Evolutionary conservation across 2,329 filamentous ascomycete species (phyloP).

Genomic region (Fusarium anthophilum): DNA sequence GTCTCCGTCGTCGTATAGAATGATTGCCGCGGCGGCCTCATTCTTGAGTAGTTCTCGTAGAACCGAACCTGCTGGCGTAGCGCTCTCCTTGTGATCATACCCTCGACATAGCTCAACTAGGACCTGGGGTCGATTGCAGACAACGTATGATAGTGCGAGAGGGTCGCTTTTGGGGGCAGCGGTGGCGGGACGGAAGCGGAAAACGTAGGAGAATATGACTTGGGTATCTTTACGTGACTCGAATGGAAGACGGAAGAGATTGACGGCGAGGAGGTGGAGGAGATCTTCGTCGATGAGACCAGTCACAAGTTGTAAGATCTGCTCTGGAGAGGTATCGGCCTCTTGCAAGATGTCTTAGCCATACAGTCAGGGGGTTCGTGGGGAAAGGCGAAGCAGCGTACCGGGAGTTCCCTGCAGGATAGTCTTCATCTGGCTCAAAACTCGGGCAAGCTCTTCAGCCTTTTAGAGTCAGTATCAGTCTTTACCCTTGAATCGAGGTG

Average conservation of each 20-base stretch:
- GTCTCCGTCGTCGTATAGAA: constrained; percentile 89
- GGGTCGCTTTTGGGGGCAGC: constrained; percentile 77
- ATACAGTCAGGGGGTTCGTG: constrained; percentile 5
- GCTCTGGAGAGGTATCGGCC: constrained; percentile 84
- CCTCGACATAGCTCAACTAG: constrained; percentile 88
- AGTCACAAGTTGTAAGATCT: constrained; percentile 86
- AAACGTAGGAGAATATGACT: constrained; percentile 93
- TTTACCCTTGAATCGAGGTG: not conserved
- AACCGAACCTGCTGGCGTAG: constrained; percentile 89
- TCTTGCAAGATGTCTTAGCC: constrained; percentile 62
- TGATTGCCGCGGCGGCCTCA: constrained; percentile 88
- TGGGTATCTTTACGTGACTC: constrained; percentile 96
- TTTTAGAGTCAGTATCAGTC: constrained; percentile 48
- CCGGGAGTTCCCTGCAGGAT: constrained; percentile 93
- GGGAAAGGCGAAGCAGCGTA: constrained; percentile 51
- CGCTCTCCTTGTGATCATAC: constrained; percentile 90
- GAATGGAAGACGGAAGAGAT: constrained; percentile 88
- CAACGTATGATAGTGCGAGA: constrained; percentile 87
- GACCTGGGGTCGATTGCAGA: constrained; percentile 86
- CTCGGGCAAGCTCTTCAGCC: constrained; percentile 88
- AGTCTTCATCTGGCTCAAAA: constrained; percentile 90
- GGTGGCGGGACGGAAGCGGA: constrained; percentile 82
- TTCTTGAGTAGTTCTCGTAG: constrained; percentile 89
- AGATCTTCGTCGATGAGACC: constrained; percentile 90
- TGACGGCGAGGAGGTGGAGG: constrained; percentile 82